Base-by-base conservation (phyloP, 1,284 basidiomycete species). In the Moniliophthora roreri region DNA sequence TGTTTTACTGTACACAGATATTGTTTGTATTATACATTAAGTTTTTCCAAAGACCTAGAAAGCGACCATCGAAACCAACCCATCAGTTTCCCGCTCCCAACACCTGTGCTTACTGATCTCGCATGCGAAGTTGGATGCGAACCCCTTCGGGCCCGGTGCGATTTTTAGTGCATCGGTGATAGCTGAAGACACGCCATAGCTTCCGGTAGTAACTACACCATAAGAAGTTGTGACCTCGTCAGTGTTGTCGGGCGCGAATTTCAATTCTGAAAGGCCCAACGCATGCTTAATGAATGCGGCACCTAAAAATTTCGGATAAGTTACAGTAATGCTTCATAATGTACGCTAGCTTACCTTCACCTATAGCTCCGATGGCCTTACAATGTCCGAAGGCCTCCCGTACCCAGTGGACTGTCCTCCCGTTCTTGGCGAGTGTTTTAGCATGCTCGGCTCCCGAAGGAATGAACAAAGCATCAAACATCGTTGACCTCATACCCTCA, bases 321-420 rank as follows among this genome's bases (percentile, higher is more conserved):
- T n/a, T n/a, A n/a, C n/a, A n/a, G n/a, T n/a, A n/a, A n/a, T n/a
- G n/a, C n/a, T n/a, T n/a, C n/a, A n/a, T n/a, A 10, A 23, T 10
- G 48, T 56, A 21, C 35, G 32, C 15, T 18, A 40, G 61, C 72
- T 48, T 42, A 81, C 84, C 84, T 67, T 84, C 79, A 16, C 88
- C 90, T 36, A 86, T 74, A 4, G 84, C 88, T n/a, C 82, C 86
- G 48, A 92, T 88, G 10, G 84, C 64, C 69, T 92, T 91, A 67
- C 83, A 82, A 66, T 92, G 90, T 21, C 87, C 87, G 68, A 89
- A 92, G 1, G 89, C 82, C 68, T 93, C 90, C 38, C 85, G 77
- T 1, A 87, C 76, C 77, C 86, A 91, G 63, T 92, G 87, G 5
- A 87, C 66, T 10, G 70, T 77, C 5, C 87, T 75, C 3, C 85